Percentiles rank a stretch among this genome's conserved stretches.
phyloP scores from a whole-genome alignment of 768 basidiomycete genomes.

The Trametopsis cervina region DNA sequence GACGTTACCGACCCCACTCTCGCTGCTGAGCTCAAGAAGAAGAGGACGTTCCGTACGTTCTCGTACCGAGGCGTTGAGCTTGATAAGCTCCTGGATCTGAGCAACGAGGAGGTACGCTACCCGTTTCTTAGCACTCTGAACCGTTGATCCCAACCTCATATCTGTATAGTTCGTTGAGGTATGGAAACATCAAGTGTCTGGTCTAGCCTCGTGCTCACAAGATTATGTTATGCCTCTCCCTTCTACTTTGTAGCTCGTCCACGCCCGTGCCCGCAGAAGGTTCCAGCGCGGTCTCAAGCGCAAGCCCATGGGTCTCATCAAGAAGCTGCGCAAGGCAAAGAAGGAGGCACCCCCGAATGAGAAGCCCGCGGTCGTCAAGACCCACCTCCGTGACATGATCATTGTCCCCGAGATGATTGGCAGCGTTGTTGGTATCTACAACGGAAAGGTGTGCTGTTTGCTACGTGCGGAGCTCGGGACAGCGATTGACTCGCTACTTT shows the following conservation, averaged over 20 bases:
- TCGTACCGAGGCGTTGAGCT: conserved; percentile 98
- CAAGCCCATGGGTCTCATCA: conserved; percentile 96
- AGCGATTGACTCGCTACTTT: conserved; percentile 1
- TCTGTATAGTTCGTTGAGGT: conserved; percentile 69
- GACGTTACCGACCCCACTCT: conserved; percentile 83
- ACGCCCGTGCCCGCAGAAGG: conserved; percentile 96
- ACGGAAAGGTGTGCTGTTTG: conserved; percentile 68
- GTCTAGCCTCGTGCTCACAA: too few species aligned
- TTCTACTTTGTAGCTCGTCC: conserved; percentile 94
- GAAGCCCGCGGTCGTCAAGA: conserved; percentile 98
- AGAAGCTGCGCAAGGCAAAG: conserved; percentile 99
- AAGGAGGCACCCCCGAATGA: conserved; percentile 99
- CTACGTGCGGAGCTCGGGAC: not conserved
- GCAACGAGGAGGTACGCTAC: conserved; percentile 86
- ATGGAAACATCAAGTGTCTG: conserved; percentile 27
- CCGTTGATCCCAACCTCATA: too few species aligned
- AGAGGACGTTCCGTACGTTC: conserved; percentile 98
- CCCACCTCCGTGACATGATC: conserved; percentile 99
- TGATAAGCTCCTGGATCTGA: conserved; percentile 94
- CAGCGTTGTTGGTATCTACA: conserved; percentile 96
- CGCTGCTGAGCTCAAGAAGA: conserved; percentile 98
- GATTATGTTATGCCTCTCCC: too few species aligned
- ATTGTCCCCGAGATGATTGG: conserved; percentile 99
- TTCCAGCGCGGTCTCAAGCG: conserved; percentile 99
- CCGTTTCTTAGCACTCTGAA: not conserved